phyloP scores from a whole-genome alignment of 2,329 filamentous ascomycete genomes.

The Paecilomyces sp. region DNA sequence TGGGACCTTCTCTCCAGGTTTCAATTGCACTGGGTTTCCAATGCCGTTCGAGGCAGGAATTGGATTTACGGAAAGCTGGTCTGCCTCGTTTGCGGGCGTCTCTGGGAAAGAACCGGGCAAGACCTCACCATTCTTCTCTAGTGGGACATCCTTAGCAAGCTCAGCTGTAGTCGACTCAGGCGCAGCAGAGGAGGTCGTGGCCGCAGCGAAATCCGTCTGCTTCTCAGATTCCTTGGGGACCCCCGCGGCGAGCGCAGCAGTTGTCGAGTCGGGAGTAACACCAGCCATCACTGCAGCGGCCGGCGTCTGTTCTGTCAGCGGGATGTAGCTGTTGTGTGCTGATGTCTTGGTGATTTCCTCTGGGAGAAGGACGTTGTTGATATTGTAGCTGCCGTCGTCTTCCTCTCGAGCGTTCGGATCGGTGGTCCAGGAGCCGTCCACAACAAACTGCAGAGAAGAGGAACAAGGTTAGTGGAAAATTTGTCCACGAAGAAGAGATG shows the following conservation, averaged over 20 bases:
- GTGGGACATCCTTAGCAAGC: slow-evolving; percentile 60
- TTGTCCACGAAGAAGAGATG: background rate
- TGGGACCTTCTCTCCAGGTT: slow-evolving; percentile 75
- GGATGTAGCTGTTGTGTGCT: slow-evolving; percentile 5
- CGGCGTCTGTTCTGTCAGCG: slow-evolving; percentile 5
- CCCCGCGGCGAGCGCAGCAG: slow-evolving; percentile 45
- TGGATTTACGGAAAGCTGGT: slow-evolving; percentile 45
- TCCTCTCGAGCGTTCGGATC: slow-evolving; percentile 77
- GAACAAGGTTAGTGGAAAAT: slow-evolving; percentile 6
- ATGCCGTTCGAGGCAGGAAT: slow-evolving; percentile 51
- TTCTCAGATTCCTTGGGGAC: slow-evolving; percentile 23
- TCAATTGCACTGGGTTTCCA: slow-evolving; percentile 73
- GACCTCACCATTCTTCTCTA: slow-evolving; percentile 43
- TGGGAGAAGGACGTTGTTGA: slow-evolving; percentile 84
- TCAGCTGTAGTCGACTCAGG: slow-evolving; percentile 64
- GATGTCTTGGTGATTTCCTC: slow-evolving; percentile 52
- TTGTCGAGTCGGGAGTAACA: slow-evolving; percentile 63
- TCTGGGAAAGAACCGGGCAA: slow-evolving; percentile 65
- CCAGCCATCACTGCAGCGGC: slow-evolving; percentile 44
- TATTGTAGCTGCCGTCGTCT: slow-evolving; percentile 72
- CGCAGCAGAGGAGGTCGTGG: slow-evolving; percentile 57
- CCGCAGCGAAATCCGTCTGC: slow-evolving; percentile 17
- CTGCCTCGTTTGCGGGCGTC: slow-evolving; percentile 54
- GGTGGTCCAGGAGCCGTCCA: slow-evolving; percentile 83
- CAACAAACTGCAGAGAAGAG: slow-evolving; percentile 66